Percentiles rank a stretch among this genome's conserved stretches.
These are phyloP conservation scores for Penicillium brasilianum DNA, from an alignment of 2,329 filamentous ascomycete species.

Conservation along the genomic window DNA sequence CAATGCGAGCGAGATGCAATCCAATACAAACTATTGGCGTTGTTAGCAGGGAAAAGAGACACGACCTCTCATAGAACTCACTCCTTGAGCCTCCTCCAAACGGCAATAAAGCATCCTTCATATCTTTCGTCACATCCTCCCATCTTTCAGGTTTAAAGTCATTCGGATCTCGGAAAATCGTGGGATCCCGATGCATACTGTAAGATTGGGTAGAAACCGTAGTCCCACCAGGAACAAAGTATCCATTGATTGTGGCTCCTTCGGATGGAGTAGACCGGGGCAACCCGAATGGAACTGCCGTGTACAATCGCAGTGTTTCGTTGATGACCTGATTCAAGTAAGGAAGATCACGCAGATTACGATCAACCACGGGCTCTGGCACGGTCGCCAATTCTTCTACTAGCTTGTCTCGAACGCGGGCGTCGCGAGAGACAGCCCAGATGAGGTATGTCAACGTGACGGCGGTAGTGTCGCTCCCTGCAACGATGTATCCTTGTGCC, in stretches of 20 bases:
- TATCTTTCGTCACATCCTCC: conserved; percentile 38
- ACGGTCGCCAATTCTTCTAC: neutral
- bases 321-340: conserved; percentile 37
- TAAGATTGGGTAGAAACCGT: conserved; percentile 60
- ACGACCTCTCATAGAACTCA: conserved; percentile 18
- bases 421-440: conserved; percentile 30
- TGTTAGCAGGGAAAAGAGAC: neutral
- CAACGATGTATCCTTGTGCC: conserved; percentile 54
- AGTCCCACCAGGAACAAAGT: conserved; percentile 57
- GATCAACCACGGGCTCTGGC: conserved; percentile 21
- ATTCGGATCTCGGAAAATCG: conserved; percentile 56
- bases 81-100: conserved; percentile 70
- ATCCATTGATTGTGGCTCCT: conserved; percentile 48
- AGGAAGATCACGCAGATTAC: conserved; percentile 52
- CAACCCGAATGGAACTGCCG: conserved; percentile 42
- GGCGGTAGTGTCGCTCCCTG: conserved; percentile 60
- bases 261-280: conserved; percentile 46
- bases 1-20: conserved; percentile 67
- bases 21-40: conserved; percentile 63
- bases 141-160: conserved; percentile 37
- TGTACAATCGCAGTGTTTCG: conserved; percentile 48
- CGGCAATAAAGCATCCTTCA: conserved; percentile 66
- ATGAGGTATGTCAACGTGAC: conserved; percentile 54
- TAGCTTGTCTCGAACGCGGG: conserved; percentile 22
- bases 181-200: conserved; percentile 60